A percentile compares a stretch with the other conserved stretches of the same genome.
These are phyloP conservation scores for Aphanomyces euteiches DNA, from an alignment of 352 stramenopile genomes.

Conservation along the genomic window DNA sequence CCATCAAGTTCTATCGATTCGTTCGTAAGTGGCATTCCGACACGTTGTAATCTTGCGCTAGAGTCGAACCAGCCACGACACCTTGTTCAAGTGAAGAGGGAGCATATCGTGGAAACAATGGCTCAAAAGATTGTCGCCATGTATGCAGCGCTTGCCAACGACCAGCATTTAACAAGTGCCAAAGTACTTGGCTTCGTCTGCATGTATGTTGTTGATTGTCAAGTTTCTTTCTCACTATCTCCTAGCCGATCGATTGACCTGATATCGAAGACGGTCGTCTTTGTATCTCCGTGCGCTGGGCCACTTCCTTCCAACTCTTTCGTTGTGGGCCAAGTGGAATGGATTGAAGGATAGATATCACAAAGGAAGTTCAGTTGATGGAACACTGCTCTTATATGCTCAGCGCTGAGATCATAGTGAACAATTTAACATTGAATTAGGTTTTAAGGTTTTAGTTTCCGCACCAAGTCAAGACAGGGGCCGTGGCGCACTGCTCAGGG, in stretches of 20 bases:
- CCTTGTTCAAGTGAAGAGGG: background rate
- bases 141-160: background rate
- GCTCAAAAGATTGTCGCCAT: background rate
- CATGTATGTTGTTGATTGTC: background rate
- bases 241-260: background rate
- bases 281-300: background rate
- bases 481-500: too few species aligned
- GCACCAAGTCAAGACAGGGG: too few species aligned
- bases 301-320: conserved; percentile 3
- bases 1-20: background rate
- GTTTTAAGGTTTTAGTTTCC: too few species aligned
- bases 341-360: background rate
- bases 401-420: too few species aligned
- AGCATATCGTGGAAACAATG: background rate
- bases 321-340: background rate
- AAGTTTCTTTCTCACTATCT: background rate
- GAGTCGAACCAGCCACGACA: background rate
- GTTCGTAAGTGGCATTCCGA: background rate
- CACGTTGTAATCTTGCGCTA: background rate
- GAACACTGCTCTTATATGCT: too few species aligned
- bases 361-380: too few species aligned
- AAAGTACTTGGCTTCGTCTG: conserved; percentile 1
- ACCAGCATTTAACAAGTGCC: background rate
- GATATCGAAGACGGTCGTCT: background rate
- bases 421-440: too few species aligned